Conservation (phyloP, 306 rosid genomes). For the Dryas drummondii region DNA sequence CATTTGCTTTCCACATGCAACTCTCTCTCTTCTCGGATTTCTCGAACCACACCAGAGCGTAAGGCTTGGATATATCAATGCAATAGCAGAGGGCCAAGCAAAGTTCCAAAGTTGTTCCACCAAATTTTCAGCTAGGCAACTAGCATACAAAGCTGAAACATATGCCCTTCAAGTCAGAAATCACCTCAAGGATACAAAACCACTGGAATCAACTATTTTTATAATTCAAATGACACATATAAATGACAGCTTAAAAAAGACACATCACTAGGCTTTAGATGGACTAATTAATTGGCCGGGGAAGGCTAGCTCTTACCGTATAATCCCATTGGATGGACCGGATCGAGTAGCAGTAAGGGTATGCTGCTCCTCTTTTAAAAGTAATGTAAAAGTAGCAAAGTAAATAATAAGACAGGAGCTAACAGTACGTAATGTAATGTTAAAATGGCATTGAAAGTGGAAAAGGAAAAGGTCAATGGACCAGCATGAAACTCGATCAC, state of each 20-base stretch:
- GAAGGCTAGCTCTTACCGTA: constrained; percentile 70
- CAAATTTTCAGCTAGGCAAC: constrained; percentile 83
- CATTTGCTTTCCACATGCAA: too few species aligned
- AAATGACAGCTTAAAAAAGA: neutral
- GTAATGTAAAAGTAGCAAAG: constrained; percentile 13
- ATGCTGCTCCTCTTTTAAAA: constrained; percentile 62
- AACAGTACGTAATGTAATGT: neutral
- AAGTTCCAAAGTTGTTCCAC: constrained; percentile 99
- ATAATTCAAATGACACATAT: constrained; percentile 17
- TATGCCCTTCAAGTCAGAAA: constrained; percentile 34
- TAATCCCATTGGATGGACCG: constrained; percentile 86
- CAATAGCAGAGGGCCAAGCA: constrained; percentile 99
- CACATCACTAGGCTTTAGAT: constrained; percentile 7
- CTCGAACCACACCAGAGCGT: too few species aligned
- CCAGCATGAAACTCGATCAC: constrained; percentile 40
- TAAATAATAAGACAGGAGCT: constrained; percentile 18
- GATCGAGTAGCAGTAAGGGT: constrained; percentile 93
- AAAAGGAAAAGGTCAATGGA: neutral
- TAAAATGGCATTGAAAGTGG: neutral
- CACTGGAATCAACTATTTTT: constrained; percentile 3
- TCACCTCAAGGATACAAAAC: constrained; percentile 22
- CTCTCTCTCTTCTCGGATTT: too few species aligned
- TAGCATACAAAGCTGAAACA: constrained; percentile 80
- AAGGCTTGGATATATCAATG: constrained; percentile 91
- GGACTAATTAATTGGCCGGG: too few species aligned